Base-by-base conservation (phyloP, 2,329 filamentous ascomycete species). In the Fusarium chaquense region DNA sequence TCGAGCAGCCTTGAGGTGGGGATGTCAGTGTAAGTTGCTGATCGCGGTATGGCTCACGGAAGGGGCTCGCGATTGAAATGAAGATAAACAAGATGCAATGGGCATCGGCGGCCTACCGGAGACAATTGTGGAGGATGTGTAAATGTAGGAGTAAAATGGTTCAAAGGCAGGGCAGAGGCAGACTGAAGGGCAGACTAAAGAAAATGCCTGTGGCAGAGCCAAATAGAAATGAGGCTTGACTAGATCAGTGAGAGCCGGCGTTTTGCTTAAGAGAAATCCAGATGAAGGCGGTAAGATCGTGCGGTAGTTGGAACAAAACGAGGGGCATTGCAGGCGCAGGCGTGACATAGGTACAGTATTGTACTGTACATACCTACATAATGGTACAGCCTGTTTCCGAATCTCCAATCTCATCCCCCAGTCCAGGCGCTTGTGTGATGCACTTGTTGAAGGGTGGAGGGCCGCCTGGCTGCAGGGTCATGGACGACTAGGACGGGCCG, bases 171-270 rank as follows among this genome's bases (percentile, higher is more conserved):
- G 49, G 20, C 58, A 72, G 57, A 70, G 69, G 69, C 71, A 66
- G 69, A 69, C 54, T 50, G 38, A 60, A 61, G 52, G 62, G 65
- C 71, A 71, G 63, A 63, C 45, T 52, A 33, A 66, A 49, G 56
- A 57, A 53, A 43, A 38, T 26, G 46, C 54, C 18, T 65, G 71
- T 71, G 72, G 66, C 72, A 74, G 72, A 73, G 70, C 53, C 61
- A 50, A 65, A 70, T 49, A 55, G 52, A 62, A 67, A 49, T 72
- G 73, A 75, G 69, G 72, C 69, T 74, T 68, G 65, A 70, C 69
- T 73, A 62, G 62, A 64, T 50, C 53, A 54, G 50, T 51, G 57
- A 60, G 56, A 62, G 61, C 40, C 36, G 49, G 65, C 43, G 68
- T 55, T 62, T 62, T 66, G 63, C 49, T 71, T 49, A 64, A 71